phyloP scores from a whole-genome alignment of 2,329 filamentous ascomycete species.

The Aspergillus costaricaensis region DNA sequence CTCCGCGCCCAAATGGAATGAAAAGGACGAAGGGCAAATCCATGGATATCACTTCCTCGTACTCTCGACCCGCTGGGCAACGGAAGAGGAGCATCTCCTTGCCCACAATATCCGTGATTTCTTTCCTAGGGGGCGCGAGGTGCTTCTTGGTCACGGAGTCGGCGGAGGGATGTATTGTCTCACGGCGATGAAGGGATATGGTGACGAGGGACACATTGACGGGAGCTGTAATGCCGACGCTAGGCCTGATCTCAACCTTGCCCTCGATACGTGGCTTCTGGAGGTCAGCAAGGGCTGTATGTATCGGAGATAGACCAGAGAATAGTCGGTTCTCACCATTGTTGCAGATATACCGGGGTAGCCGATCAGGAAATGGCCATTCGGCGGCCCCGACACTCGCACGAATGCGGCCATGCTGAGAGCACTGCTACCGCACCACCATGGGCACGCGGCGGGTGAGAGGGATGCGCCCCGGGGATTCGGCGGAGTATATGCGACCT shows the following conservation, averaged over 20 bases:
- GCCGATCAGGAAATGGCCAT: slow-evolving; percentile 93
- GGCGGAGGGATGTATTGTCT: slow-evolving; percentile 94
- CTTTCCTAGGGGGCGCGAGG: slow-evolving; percentile 83
- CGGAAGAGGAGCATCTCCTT: slow-evolving; percentile 93
- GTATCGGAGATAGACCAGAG: not conserved
- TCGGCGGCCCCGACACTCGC: slow-evolving; percentile 94
- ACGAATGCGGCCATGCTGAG: slow-evolving; percentile 74
- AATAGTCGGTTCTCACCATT: slow-evolving; percentile 65
- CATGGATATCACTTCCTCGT: slow-evolving; percentile 90
- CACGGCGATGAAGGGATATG: slow-evolving; percentile 87
- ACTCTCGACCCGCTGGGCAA: slow-evolving; percentile 78
- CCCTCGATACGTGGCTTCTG: slow-evolving; percentile 90
- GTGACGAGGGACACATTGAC: slow-evolving; percentile 90
- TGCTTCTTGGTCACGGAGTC: slow-evolving; percentile 93
- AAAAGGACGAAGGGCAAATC: slow-evolving; percentile 96
- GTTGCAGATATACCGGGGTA: slow-evolving; percentile 98
- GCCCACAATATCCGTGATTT: slow-evolving; percentile 88
- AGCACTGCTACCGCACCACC: slow-evolving; percentile 41
- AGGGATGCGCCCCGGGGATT: slow-evolving; percentile 26
- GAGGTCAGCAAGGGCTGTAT: slow-evolving; percentile 14
- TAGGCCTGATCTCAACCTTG: slow-evolving; percentile 92
- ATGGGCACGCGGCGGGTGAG: slow-evolving; percentile 37
- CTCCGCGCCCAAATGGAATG: slow-evolving; percentile 89
- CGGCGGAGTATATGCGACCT: slow-evolving; percentile 31
- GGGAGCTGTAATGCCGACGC: slow-evolving; percentile 80